phyloP scores from a whole-genome alignment of 768 basidiomycete species.

The Lentinula aciculospora region DNA sequence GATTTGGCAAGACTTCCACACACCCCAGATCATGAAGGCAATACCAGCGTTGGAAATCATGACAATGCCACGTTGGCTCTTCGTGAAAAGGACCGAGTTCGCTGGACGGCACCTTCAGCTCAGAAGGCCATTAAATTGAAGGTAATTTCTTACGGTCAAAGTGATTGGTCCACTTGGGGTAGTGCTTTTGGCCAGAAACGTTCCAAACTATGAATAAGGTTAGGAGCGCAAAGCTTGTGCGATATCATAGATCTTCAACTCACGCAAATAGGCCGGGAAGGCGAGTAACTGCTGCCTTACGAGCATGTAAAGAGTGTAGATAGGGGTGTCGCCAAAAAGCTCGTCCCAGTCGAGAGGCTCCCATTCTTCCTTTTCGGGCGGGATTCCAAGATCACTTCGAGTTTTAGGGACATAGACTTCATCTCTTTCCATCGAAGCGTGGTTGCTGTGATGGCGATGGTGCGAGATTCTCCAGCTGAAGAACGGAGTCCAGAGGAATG shows the following conservation, averaged over 20 bases:
- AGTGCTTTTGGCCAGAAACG: slow-evolving; percentile 54
- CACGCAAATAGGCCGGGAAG: slow-evolving; percentile 38
- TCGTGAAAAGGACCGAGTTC: slow-evolving; percentile 50
- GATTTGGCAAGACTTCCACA: slow-evolving; percentile 26
- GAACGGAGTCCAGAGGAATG: slow-evolving; percentile 16
- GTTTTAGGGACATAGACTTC: slow-evolving; percentile 35
- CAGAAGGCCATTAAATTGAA: slow-evolving; percentile 34
- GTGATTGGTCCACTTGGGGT: slow-evolving; percentile 63
- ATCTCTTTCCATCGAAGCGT: slow-evolving; percentile 20
- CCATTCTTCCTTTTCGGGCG: slow-evolving; percentile 12
- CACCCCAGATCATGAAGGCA: slow-evolving; percentile 35
- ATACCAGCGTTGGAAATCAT: slow-evolving; percentile 57
- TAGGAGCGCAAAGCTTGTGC: slow-evolving; percentile 11
- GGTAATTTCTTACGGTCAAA: slow-evolving; percentile 46
- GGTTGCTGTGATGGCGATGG: slow-evolving; percentile 22
- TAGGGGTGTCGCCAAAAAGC: slow-evolving; percentile 35
- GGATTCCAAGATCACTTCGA: slow-evolving; percentile 29
- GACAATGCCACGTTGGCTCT: slow-evolving; percentile 44
- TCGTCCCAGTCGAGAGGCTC: slow-evolving; percentile 26
- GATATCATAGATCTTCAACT: slow-evolving; percentile 7
- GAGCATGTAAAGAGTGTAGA: slow-evolving; percentile 34
- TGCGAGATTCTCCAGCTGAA: slow-evolving; percentile 21
- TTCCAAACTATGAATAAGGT: slow-evolving; percentile 42
- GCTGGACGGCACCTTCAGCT: slow-evolving; percentile 24
- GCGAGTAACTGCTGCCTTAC: slow-evolving; percentile 35